Percentiles rank a stretch among this genome's conserved stretches.
These are phyloP conservation scores for Boletus sp. DNA, from an alignment of 768 basidiomycete species.

Conservation along the genomic window DNA sequence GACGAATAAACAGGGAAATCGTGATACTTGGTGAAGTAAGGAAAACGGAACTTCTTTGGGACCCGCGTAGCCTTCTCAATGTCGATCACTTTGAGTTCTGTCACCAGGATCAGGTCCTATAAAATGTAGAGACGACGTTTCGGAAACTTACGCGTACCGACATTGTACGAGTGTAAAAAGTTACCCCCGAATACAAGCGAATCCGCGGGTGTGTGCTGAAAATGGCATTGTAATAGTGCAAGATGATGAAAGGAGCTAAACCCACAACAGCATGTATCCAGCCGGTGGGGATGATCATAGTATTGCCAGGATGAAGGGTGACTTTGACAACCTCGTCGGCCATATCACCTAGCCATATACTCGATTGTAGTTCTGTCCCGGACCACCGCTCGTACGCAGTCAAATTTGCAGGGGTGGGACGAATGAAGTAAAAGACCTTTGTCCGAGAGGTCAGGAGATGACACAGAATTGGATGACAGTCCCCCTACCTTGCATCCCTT, in stretches of 20 bases:
- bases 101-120: constrained; percentile 7
- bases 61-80: constrained; percentile 93
- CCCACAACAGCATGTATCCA: constrained; percentile 98
- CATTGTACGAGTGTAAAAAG: constrained; percentile 91
- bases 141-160: constrained; percentile 67
- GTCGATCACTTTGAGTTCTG: constrained; percentile 84
- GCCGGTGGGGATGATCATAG: constrained; percentile 92
- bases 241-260: constrained; percentile 4
- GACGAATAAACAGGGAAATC: constrained; percentile 19
- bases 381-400: constrained; percentile 93
- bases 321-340: constrained; percentile 90
- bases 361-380: constrained; percentile 83
- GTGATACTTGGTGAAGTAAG: constrained; percentile 68
- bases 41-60: constrained; percentile 88
- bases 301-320: constrained; percentile 71
- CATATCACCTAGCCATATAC: constrained; percentile 89
- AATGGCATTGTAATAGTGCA: constrained; percentile 1
- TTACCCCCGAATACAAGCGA: constrained; percentile 97
- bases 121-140: neutral
- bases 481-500: constrained; percentile 71
- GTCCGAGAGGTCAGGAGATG: neutral
- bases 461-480: neutral
- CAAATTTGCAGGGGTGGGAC: constrained; percentile 81
- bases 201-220: constrained; percentile 84
- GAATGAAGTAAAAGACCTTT: constrained; percentile 95